phyloP scores from a whole-genome alignment of 306 rosid genomes.

The Medicago lupulina region DNA sequence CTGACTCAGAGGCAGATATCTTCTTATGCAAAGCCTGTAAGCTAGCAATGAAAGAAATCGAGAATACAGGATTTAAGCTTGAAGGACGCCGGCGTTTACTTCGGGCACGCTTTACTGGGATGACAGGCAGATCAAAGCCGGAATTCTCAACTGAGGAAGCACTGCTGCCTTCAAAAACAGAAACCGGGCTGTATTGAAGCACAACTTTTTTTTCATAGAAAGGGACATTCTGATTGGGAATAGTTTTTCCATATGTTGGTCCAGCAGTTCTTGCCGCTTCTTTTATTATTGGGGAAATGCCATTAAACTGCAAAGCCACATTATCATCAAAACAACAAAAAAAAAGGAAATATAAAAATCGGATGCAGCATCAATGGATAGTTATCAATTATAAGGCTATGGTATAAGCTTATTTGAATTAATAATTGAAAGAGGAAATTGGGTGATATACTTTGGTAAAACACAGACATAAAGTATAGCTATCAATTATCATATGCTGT shows the following conservation, averaged over 20 bases:
- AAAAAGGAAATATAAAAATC: constrained; percentile 17
- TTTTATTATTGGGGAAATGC: constrained; percentile 39
- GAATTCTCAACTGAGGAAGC: constrained; percentile 64
- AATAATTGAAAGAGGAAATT: constrained; percentile 30
- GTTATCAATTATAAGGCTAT: no score
- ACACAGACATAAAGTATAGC: constrained; percentile 20
- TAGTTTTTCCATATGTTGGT: constrained; percentile 45
- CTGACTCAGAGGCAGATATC: constrained; percentile 47
- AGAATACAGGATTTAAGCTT: constrained; percentile 41
- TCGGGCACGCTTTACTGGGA: constrained; percentile 64
- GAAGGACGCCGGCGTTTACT: constrained; percentile 65
- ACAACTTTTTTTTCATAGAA: constrained; percentile 50
- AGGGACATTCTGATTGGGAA: constrained; percentile 37
- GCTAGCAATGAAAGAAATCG: constrained; percentile 40
- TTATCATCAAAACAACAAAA: constrained; percentile 33
- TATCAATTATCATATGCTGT: constrained; percentile 15
- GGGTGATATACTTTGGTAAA: constrained; percentile 20
- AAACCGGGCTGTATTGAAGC: constrained; percentile 68
- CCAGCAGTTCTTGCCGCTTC: constrained; percentile 33
- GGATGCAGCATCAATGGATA: constrained; percentile 22
- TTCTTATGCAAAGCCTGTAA: constrained; percentile 31
- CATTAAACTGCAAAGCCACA: constrained; percentile 51
- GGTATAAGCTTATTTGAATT: constrained; percentile 17
- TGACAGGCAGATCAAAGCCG: constrained; percentile 42
- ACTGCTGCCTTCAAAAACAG: constrained; percentile 69